phyloP scores from a whole-genome alignment of 352 stramenopile genomes.

The Globisporangium paddicum region DNA sequence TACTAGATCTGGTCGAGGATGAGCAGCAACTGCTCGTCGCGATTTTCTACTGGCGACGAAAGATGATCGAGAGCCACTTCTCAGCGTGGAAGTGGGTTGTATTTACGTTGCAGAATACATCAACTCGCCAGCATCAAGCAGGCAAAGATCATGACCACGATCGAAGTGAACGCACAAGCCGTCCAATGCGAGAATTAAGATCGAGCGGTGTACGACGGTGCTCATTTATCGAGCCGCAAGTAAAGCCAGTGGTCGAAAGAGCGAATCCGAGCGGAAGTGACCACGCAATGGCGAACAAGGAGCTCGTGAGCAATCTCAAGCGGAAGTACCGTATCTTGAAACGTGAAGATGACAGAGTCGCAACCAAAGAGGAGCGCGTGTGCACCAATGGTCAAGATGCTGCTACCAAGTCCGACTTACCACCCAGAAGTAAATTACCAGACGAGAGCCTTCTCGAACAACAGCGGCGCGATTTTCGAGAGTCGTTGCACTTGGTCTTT shows the following conservation, averaged over 20 bases:
- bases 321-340: slow-evolving; percentile 9
- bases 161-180: neutral
- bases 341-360: neutral
- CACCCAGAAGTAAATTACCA: neutral
- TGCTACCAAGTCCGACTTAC: neutral
- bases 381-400: neutral
- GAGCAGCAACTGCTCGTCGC: slow-evolving; percentile 38
- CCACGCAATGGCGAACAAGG: neutral
- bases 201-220: neutral
- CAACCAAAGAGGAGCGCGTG: neutral
- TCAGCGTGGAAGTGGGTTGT: slow-evolving; percentile 33
- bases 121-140: neutral
- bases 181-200: neutral
- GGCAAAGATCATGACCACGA: neutral
- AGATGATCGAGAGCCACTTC: slow-evolving; percentile 35
- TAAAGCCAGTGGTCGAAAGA: neutral
- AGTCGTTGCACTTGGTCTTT: slow-evolving; percentile 11
- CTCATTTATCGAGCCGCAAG: neutral
- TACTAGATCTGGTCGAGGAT: slow-evolving; percentile 29
- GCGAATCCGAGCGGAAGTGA: neutral
- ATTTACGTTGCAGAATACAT: neutral
- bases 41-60: slow-evolving; percentile 40
- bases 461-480: slow-evolving; percentile 6
- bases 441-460: neutral
- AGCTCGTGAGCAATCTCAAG: slow-evolving; percentile 3